A percentile compares a stretch with the other conserved stretches of the same genome.
Evolutionary conservation across 2,329 filamentous ascomycete species (phyloP).

Genomic region (Verticillium zaregamsianum): DNA sequence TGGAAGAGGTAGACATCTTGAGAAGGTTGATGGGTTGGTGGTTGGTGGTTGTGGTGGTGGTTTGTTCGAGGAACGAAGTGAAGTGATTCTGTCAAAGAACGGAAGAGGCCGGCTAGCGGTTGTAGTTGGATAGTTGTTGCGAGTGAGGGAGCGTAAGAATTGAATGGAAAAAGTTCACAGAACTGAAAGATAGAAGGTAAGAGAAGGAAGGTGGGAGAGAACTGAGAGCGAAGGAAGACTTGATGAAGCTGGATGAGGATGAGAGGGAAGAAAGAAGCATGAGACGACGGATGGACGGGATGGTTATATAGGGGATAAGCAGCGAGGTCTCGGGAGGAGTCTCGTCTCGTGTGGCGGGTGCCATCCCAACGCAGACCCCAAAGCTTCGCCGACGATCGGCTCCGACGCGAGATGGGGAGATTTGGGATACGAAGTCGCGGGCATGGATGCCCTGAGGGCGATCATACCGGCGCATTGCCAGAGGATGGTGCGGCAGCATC

Average conservation of each 20-base stretch:
- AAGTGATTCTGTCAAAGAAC: slow-evolving; percentile 9
- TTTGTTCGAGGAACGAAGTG: slow-evolving; percentile 4
- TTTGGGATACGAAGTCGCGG: neutral
- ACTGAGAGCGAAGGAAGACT: slow-evolving; percentile 10
- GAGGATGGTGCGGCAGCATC: neutral
- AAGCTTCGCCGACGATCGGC: neutral
- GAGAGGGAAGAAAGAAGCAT: slow-evolving; percentile 8
- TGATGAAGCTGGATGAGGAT: slow-evolving; percentile 17
- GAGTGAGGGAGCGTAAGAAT: slow-evolving; percentile 22
- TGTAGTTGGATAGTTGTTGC: slow-evolving; percentile 9
- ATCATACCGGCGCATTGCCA: neutral
- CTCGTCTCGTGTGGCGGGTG: neutral
- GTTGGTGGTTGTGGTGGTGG: neutral
- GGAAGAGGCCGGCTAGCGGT: slow-evolving; percentile 16
- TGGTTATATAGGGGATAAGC: slow-evolving; percentile 4
- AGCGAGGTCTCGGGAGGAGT: neutral
- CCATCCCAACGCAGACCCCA: neutral
- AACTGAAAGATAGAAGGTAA: slow-evolving; percentile 26
- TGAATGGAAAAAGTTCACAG: slow-evolving; percentile 32
- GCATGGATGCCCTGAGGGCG: neutral
- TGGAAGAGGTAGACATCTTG: slow-evolving; percentile 40
- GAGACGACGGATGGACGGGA: slow-evolving; percentile 3
- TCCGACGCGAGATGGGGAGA: neutral
- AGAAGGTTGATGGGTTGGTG: neutral
- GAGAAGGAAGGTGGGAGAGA: slow-evolving; percentile 19